phyloP scores from a whole-genome alignment of 305 asterid genomes.

The Plantago coronopus region DNA sequence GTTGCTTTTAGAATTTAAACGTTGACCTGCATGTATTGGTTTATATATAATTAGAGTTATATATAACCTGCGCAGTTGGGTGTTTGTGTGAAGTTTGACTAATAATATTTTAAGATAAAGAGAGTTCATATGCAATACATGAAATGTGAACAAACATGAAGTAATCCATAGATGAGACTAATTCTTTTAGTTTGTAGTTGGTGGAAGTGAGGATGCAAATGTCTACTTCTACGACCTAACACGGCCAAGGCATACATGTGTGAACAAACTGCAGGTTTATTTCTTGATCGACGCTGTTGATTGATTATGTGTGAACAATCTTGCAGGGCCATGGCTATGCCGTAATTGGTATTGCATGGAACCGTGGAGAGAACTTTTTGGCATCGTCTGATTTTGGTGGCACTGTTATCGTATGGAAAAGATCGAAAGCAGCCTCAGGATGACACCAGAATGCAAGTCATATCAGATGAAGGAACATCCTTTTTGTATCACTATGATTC shows the following conservation, averaged over 20 bases:
- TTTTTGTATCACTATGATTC: too few relatives aligned
- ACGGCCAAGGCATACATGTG: constrained; percentile 81
- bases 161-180: constrained; percentile 25
- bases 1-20: too few relatives aligned
- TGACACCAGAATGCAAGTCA: too few relatives aligned
- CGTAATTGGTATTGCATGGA: constrained; percentile 89
- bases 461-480: too few relatives aligned
- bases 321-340: constrained; percentile 90
- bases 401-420: constrained; percentile 91
- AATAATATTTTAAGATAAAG: too few relatives aligned
- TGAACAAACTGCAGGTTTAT: constrained; percentile 86
- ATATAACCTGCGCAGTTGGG: too few relatives aligned
- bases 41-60: too few relatives aligned
- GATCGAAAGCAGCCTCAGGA: constrained; percentile 54
- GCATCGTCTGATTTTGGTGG: constrained; percentile 99
- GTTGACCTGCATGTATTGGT: too few relatives aligned
- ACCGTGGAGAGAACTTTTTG: constrained; percentile 84
- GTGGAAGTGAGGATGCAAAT: constrained; percentile 92
- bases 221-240: constrained; percentile 95
- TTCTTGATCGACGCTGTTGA: constrained; percentile 9
- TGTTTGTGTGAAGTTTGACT: too few relatives aligned
- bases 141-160: too few relatives aligned
- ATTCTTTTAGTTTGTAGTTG: constrained; percentile 45
- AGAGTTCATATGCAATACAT: too few relatives aligned
- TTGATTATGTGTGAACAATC: constrained; percentile 8